phyloP scores from a whole-genome alignment of 345 rosid genomes.

The Cardamine chenopodiifolia region DNA sequence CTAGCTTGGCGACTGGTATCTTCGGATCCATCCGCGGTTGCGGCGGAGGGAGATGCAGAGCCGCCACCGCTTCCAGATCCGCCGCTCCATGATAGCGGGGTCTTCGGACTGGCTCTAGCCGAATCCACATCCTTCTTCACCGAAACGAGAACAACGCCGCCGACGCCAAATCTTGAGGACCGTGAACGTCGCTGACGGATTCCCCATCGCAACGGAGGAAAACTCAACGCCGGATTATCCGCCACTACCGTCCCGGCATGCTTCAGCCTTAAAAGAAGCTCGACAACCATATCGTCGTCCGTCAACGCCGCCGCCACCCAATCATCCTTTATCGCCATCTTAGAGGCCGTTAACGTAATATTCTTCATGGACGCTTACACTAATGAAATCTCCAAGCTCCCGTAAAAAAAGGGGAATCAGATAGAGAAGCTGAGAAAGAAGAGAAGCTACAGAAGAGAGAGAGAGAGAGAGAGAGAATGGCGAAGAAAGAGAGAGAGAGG shows the following conservation, averaged over 20 bases:
- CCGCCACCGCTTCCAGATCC: slow-evolving; percentile 48
- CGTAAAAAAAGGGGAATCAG: slow-evolving; percentile 9
- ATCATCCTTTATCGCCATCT: slow-evolving; percentile 50
- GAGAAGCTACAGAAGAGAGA: slow-evolving; percentile 35
- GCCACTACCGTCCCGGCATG: slow-evolving; percentile 41
- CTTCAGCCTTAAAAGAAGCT: slow-evolving; percentile 64
- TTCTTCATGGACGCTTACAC: slow-evolving; percentile 29
- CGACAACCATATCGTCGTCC: slow-evolving; percentile 63
- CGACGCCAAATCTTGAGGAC: slow-evolving; percentile 47
- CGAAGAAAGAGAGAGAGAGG: slow-evolving; percentile 29
- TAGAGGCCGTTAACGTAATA: not conserved
- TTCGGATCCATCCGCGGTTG: slow-evolving; percentile 62
- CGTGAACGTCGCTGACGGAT: slow-evolving; percentile 61
- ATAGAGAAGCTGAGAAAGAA: slow-evolving; percentile 26
- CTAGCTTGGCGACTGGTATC: slow-evolving; percentile 55
- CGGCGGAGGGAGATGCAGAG: slow-evolving; percentile 57
- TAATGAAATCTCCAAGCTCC: slow-evolving; percentile 23
- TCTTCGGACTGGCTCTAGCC: slow-evolving; percentile 62
- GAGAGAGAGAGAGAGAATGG: slow-evolving; percentile 29
- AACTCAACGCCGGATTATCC: slow-evolving; percentile 28
- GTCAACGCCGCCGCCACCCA: slow-evolving; percentile 80
- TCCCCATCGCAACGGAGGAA: slow-evolving; percentile 60
- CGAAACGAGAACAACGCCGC: slow-evolving; percentile 15
- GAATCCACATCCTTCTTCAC: slow-evolving; percentile 52
- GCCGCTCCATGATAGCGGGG: slow-evolving; percentile 79